Conservation (phyloP, 306 rosid species). For the Chamaecrista fasciculata region DNA sequence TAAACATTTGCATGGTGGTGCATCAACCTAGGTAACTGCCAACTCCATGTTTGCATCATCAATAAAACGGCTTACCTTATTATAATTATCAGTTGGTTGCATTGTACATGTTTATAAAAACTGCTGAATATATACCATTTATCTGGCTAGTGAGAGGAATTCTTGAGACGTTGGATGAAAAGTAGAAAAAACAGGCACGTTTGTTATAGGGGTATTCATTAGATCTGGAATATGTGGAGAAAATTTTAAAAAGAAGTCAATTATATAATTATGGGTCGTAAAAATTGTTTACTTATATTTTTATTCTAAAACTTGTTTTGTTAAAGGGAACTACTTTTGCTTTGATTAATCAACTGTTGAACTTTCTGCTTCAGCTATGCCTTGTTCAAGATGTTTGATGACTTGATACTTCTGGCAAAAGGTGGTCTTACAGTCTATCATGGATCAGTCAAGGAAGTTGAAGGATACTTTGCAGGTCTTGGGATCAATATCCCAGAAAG, state of each 20-base stretch:
- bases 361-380: slow-evolving; percentile 66
- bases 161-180: background rate
- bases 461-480: slow-evolving; percentile 74
- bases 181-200: background rate
- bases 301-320: background rate
- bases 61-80: slow-evolving; percentile 2
- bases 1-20: slow-evolving; percentile 93
- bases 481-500: slow-evolving; percentile 85
- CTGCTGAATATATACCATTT: background rate
- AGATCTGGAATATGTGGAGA: too few species aligned
- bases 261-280: background rate
- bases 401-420: slow-evolving; percentile 89
- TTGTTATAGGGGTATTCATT: background rate
- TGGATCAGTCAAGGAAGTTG: slow-evolving; percentile 77
- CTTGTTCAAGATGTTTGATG: slow-evolving; percentile 96
- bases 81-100: background rate
- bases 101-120: background rate
- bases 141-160: background rate
- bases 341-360: slow-evolving; percentile 26
- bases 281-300: background rate
- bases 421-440: slow-evolving; percentile 97
- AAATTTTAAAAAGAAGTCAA: background rate
- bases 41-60: slow-evolving; percentile 15
- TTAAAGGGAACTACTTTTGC: background rate
- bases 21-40: slow-evolving; percentile 91